Conservation (phyloP, 108 stramenopile species). For the Pinguiococcus pyrenoidosus region DNA sequence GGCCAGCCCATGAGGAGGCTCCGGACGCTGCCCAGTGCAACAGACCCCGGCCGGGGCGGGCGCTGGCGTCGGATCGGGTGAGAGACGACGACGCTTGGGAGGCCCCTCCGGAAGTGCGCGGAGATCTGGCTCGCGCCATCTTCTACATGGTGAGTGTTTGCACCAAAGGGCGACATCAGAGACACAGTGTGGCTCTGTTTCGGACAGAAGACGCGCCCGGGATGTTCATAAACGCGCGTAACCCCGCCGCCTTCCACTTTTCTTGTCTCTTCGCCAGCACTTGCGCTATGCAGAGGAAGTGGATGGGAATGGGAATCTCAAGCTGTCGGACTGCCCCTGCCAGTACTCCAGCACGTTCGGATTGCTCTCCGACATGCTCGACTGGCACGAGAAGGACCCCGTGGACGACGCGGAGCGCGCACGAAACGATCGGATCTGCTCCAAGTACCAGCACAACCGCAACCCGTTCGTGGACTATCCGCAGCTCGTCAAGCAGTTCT, state of each 20-base stretch:
- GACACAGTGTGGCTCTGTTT: too few species aligned
- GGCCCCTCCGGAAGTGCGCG: too few species aligned
- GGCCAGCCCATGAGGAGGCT: slow-evolving; percentile 35
- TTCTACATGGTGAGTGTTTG: slow-evolving; percentile 76
- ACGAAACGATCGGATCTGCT: slow-evolving; percentile 50
- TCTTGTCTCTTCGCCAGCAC: too few species aligned
- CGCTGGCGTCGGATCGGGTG: slow-evolving; percentile 37
- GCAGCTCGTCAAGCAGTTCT: slow-evolving; percentile 34
- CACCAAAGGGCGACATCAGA: too few species aligned
- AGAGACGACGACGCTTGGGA: too few species aligned
- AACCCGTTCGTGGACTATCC: slow-evolving; percentile 64
- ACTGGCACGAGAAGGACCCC: slow-evolving; percentile 59
- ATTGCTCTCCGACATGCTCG: slow-evolving; percentile 40
- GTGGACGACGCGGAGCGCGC: slow-evolving; percentile 35
- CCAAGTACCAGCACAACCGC: slow-evolving; percentile 53
- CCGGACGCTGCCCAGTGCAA: slow-evolving; percentile 27
- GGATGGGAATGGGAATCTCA: slow-evolving; percentile 15
- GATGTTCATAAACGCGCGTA: too few species aligned
- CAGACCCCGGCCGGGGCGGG: slow-evolving; percentile 24
- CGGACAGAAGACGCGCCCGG: too few species aligned
- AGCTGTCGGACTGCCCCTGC: slow-evolving; percentile 17
- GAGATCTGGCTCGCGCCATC: slow-evolving; percentile 57
- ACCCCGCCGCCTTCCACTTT: too few species aligned
- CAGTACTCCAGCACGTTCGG: slow-evolving; percentile 20
- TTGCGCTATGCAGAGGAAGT: slow-evolving; percentile 40